phyloP scores from a whole-genome alignment of 2,329 filamentous ascomycete species.

The Aspergillus candidus region DNA sequence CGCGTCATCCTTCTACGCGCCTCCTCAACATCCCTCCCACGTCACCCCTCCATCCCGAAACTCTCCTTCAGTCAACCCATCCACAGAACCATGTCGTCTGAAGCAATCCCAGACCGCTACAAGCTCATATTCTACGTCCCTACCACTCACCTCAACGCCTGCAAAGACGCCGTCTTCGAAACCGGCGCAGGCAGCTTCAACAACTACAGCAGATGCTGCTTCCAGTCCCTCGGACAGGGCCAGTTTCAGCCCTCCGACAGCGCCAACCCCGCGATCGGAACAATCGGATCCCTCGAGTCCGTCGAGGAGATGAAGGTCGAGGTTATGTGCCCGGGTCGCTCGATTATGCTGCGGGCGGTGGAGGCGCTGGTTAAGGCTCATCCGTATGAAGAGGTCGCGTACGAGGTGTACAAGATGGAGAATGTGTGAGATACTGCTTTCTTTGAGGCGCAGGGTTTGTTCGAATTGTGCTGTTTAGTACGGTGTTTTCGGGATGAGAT shows the following conservation, averaged over 20 bases:
- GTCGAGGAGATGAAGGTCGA: constrained; percentile 41
- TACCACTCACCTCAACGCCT: constrained; percentile 30
- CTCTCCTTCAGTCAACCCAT: no score
- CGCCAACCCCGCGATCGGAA: constrained; percentile 38
- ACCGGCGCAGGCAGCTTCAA: constrained; percentile 38
- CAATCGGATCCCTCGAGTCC: constrained; percentile 32
- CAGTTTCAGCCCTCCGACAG: constrained; percentile 38
- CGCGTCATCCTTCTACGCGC: not conserved
- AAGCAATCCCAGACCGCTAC: constrained; percentile 25
- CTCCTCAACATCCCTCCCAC: not conserved
- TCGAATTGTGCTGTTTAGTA: no score
- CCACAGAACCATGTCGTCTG: constrained; percentile 19
- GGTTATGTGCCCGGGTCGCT: constrained; percentile 37
- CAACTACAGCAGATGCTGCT: constrained; percentile 37
- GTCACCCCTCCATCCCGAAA: not conserved
- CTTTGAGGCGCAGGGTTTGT: not conserved
- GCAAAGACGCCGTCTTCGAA: constrained; percentile 39
- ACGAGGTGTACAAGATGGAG: constrained; percentile 42
- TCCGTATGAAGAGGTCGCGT: constrained; percentile 43
- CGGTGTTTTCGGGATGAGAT: no score
- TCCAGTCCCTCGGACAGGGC: constrained; percentile 35
- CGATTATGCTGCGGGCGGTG: constrained; percentile 35
- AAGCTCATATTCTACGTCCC: constrained; percentile 43
- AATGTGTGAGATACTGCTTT: constrained; percentile 24
- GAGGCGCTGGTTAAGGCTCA: constrained; percentile 37